phyloP scores from a whole-genome alignment of 2,329 filamentous ascomycete species.

The Diaporthe ampelina region DNA sequence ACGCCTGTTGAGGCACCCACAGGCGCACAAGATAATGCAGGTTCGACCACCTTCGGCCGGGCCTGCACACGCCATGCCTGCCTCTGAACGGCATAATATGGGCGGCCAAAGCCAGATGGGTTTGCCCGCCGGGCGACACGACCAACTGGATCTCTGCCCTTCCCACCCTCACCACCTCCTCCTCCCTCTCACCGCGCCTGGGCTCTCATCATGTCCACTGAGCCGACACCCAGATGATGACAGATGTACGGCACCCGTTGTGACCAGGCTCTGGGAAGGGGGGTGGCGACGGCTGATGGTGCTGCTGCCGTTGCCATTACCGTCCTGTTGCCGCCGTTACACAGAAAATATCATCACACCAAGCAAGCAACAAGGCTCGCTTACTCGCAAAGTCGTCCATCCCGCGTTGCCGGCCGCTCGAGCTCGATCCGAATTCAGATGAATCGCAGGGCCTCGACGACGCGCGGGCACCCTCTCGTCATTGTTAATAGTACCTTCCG shows the following conservation, averaged over 20 bases:
- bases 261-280: background rate
- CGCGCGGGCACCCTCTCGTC: background rate
- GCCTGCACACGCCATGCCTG: slow-evolving; percentile 4
- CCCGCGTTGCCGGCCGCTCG: slow-evolving; percentile 8
- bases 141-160: slow-evolving; percentile 23
- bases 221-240: slow-evolving; percentile 13
- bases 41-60: slow-evolving; percentile 9
- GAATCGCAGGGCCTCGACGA: slow-evolving; percentile 3
- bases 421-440: background rate
- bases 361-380: slow-evolving; percentile 12
- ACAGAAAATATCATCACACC: slow-evolving; percentile 10
- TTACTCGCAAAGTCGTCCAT: background rate
- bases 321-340: slow-evolving; percentile 14
- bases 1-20: background rate
- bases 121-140: background rate
- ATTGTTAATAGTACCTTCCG: background rate
- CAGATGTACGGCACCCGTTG: background rate
- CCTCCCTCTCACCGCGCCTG: slow-evolving; percentile 25
- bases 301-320: background rate
- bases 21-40: slow-evolving; percentile 24
- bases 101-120: background rate
- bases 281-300: background rate
- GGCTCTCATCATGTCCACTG: slow-evolving; percentile 22
- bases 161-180: slow-evolving; percentile 18
- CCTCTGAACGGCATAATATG: slow-evolving; percentile 14